Evolutionary conservation across 1,139 yeast genomes (phyloP), one percentile per base, ranked within the genome.

Genomic region (Pneumocystis sp.): DNA sequence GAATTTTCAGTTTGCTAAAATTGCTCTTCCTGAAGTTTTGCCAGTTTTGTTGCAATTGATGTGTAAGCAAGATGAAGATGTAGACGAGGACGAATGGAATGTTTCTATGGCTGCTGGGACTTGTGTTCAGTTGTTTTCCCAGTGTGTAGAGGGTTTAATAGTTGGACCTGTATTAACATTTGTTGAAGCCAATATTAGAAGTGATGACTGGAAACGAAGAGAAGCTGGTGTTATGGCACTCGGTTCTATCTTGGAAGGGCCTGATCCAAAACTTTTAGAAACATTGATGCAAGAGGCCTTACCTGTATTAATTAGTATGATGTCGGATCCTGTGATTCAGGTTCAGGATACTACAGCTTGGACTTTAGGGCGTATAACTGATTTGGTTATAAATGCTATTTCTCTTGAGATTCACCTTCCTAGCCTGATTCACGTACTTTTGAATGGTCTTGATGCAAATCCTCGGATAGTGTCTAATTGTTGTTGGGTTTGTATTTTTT

Each of bases 161-260:
- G 90, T 91, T 61, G 87, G 85, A 68, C 93, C 95, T 62, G 89
- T 96, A 4, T 78, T 93, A 69, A 81, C 81, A 66, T 93, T 90
- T 78, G 96, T 93, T 50, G 91, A 86, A 70, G 80, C 82, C 61
- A 87, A 89, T 73, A 82, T 93, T 66, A 76, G 76, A 10, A 77
- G 81, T 40, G 72, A 75, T 10, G 81, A 83, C 70, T 93, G 98
- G 98, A 84, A 95, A 76, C 78, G 83, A 66, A 85, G 96, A 72
- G 98, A 93, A 77, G 97, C 98, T 34, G 95, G 97, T 0, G 97
- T 93, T 7, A 93, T 93, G 98, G 97, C 98, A 0, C 93, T 93
- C 75, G 98, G 98, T 56, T 90, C 97, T 8, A 89, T 93, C 68
- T 80, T 93, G 71, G 97, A 91, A 71, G 98, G 98, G 25, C 97